Percentiles rank a stretch among this genome's conserved stretches.
These are phyloP conservation scores for Actinomucor elegans DNA, from an alignment of 371 early-diverging fungal genomes.

Conservation along the genomic window DNA sequence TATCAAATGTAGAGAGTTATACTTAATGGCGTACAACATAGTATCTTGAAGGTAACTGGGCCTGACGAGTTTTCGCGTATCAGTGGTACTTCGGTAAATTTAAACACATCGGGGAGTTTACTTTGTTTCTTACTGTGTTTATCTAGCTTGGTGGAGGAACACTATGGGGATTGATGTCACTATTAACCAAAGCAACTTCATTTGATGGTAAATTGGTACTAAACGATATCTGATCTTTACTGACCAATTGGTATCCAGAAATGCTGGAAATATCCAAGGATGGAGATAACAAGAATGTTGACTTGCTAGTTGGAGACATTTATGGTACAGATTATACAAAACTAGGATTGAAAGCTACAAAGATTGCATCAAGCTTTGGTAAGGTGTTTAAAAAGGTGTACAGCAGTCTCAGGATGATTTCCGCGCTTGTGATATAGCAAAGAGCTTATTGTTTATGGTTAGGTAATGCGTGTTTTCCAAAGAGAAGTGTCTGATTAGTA, in stretches of 20 bases:
- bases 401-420: constrained; percentile 59
- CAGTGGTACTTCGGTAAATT: constrained; percentile 86
- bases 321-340: constrained; percentile 88
- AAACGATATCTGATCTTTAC: too few species aligned
- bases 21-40: too few species aligned
- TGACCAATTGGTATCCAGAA: constrained; percentile 62
- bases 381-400: constrained; percentile 87
- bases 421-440: constrained; percentile 80
- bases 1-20: background rate
- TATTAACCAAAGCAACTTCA: constrained; percentile 79
- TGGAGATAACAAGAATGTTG: constrained; percentile 91
- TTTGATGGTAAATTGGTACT: constrained; percentile 82
- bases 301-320: constrained; percentile 96
- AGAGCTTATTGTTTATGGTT: constrained; percentile 88
- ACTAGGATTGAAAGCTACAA: constrained; percentile 85
- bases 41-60: constrained; percentile 84
- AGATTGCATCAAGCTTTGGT: constrained; percentile 93
- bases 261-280: constrained; percentile 90
- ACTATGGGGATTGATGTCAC: constrained; percentile 91
- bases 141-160: constrained; percentile 93
- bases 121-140: background rate
- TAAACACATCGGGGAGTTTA: background rate
- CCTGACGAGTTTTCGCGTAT: constrained; percentile 76
- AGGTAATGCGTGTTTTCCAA: too few species aligned
- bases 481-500: too few species aligned